phyloP scores from a whole-genome alignment of 176 grass and related monocot genomes.

The Oryza punctata region DNA sequence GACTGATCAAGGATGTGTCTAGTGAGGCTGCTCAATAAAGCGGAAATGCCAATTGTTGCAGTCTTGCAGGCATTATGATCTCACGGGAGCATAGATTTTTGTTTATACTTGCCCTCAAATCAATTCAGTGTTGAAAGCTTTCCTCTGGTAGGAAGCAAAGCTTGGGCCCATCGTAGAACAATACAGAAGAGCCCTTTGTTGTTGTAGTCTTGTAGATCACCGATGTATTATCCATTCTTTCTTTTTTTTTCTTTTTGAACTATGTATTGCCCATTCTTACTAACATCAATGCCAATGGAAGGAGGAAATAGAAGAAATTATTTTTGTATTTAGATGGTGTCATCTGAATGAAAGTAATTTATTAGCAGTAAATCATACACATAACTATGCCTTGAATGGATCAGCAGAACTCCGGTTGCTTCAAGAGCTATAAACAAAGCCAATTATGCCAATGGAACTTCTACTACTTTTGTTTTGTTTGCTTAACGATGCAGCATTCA shows the following conservation, averaged over 20 bases:
- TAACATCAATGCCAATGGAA: slow-evolving; percentile 12
- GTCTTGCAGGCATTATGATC: neutral
- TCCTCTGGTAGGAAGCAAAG: neutral
- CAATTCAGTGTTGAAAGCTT: neutral
- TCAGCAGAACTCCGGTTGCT: neutral
- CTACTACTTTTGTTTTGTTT: neutral
- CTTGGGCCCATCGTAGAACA: neutral
- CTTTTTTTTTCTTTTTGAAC: no score
- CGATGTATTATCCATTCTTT: neutral
- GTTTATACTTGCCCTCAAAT: slow-evolving; percentile 8
- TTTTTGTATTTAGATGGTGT: neutral
- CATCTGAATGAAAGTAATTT: neutral
- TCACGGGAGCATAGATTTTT: neutral
- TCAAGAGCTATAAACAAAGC: neutral
- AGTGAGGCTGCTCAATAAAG: slow-evolving; percentile 38
- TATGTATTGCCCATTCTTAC: neutral
- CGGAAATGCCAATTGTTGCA: neutral
- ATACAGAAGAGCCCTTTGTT: slow-evolving; percentile 32
- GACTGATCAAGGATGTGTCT: slow-evolving; percentile 97
- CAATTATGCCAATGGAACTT: neutral
- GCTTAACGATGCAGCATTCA: neutral
- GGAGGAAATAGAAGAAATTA: slow-evolving; percentile 20
- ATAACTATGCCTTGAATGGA: neutral
- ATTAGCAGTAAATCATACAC: neutral
- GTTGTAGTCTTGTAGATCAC: neutral